Evolutionary conservation across 352 stramenopile genomes (phyloP).

Genomic region (Phytopythium litorale): DNA sequence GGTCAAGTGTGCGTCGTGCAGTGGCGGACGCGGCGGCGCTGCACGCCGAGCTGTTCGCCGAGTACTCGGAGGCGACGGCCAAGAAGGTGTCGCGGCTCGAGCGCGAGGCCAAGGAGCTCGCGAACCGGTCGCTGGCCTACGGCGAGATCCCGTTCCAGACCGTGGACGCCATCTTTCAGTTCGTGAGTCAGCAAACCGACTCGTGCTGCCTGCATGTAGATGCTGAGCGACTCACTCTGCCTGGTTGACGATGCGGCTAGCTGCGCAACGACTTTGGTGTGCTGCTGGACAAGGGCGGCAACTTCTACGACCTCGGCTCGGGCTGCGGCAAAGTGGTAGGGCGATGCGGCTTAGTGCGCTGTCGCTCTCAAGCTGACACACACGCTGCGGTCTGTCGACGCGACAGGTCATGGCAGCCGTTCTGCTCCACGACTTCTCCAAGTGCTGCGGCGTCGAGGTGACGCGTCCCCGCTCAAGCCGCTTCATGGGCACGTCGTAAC

Average conservation of each 20-base stretch:
- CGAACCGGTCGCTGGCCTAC: constrained; percentile 61
- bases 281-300: constrained; percentile 54
- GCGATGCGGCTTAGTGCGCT: neutral
- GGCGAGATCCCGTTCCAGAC: constrained; percentile 62
- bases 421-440: constrained; percentile 61
- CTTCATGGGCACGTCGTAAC: neutral
- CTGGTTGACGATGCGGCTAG: constrained; percentile 9
- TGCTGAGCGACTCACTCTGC: neutral
- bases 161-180: constrained; percentile 49
- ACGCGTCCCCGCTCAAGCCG: neutral
- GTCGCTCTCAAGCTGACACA: neutral
- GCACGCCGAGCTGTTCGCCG: constrained; percentile 47
- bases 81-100: constrained; percentile 63
- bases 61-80: constrained; percentile 37
- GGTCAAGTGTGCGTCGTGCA: constrained; percentile 10
- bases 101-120: constrained; percentile 59
- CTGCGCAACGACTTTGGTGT: constrained; percentile 58
- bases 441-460: constrained; percentile 64
- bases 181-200: constrained; percentile 19
- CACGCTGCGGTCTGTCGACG: neutral
- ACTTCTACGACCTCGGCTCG: constrained; percentile 70
- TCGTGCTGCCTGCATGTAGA: too few relatives aligned
- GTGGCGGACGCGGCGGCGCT: constrained; percentile 36
- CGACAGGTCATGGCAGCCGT: constrained; percentile 50
- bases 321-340: constrained; percentile 70